Evolutionary conservation across 768 basidiomycete genomes (phyloP).

Genomic region (Phanerochaete carnosa): DNA sequence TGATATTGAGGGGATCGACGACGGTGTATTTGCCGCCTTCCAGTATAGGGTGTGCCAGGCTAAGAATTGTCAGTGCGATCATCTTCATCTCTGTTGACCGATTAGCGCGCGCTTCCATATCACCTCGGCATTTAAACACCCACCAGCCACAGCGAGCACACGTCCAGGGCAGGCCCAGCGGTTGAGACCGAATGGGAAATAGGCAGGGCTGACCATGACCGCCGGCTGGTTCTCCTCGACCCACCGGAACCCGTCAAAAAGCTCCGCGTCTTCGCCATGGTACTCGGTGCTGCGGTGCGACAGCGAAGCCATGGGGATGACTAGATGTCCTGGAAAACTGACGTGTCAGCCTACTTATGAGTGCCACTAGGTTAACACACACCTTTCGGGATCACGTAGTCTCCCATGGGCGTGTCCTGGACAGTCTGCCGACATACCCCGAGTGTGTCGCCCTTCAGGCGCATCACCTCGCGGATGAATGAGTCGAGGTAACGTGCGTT

Average conservation of each 20-base stretch:
- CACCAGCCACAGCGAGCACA: conserved; percentile 29
- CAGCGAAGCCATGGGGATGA: conserved; percentile 28
- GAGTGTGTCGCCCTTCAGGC: conserved; percentile 34
- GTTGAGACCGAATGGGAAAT: conserved; percentile 32
- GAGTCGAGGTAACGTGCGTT: conserved; percentile 28
- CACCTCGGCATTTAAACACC: not conserved
- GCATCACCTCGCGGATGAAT: conserved; percentile 35
- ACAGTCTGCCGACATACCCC: conserved; percentile 27
- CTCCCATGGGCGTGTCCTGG: conserved; percentile 22
- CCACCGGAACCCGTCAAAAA: conserved; percentile 30
- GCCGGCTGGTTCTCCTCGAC: conserved; percentile 26
- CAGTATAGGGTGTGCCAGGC: conserved; percentile 27
- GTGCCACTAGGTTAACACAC: not conserved
- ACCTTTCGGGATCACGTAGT: conserved; percentile 31
- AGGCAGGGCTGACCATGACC: conserved; percentile 26
- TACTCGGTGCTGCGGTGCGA: conserved; percentile 23
- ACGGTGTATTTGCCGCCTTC: conserved; percentile 28
- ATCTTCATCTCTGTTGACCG: conserved; percentile 29
- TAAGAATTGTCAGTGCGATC: conserved; percentile 29
- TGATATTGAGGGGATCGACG: conserved; percentile 30
- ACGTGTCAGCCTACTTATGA: not conserved
- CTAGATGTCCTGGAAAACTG: conserved; percentile 20
- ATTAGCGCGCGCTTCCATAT: too few relatives aligned
- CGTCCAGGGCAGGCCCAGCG: conserved; percentile 35
- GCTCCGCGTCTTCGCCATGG: conserved; percentile 23